Evolutionary conservation across 1,284 basidiomycete species (phyloP).

Genomic region (Rhodotorula sp.): DNA sequence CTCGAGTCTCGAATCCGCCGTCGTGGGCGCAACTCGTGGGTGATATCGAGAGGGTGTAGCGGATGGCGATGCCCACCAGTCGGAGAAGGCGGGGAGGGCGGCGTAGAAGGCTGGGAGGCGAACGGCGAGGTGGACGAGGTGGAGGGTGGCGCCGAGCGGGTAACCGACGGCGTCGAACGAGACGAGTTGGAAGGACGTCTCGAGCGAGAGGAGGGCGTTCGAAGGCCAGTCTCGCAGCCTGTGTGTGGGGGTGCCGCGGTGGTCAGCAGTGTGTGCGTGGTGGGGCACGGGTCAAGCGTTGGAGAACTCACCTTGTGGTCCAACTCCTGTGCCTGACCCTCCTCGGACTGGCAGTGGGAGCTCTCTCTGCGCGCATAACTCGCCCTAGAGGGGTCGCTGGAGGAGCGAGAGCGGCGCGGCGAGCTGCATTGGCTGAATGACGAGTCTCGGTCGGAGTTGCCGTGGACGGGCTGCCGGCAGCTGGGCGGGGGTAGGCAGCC

Average conservation of each 20-base stretch:
- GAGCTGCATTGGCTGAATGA: not conserved
- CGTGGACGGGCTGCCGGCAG: not conserved
- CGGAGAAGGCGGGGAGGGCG: constrained; percentile 27
- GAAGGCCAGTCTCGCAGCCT: constrained; percentile 22
- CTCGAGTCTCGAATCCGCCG: constrained; percentile 32
- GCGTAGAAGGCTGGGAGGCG: constrained; percentile 29
- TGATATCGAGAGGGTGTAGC: not conserved
- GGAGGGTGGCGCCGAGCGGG: constrained; percentile 24
- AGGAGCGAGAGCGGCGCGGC: not conserved
- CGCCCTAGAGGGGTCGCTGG: constrained; percentile 16
- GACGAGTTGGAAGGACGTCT: constrained; percentile 24
- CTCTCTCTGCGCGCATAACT: constrained; percentile 18
- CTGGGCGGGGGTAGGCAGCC: not conserved
- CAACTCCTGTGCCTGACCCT: constrained; percentile 14
- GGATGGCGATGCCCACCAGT: not conserved
- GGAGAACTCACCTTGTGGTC: too few relatives aligned
- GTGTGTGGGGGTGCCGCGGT: too few relatives aligned
- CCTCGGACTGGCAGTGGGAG: constrained; percentile 15
- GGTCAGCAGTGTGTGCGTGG: too few relatives aligned
- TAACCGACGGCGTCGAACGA: constrained; percentile 32
- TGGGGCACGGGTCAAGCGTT: too few relatives aligned
- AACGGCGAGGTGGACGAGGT: constrained; percentile 30
- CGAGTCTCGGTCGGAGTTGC: not conserved
- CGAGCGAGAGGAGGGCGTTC: constrained; percentile 25
- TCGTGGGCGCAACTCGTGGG: not conserved